phyloP scores from a whole-genome alignment of 1,284 basidiomycete genomes.

The Ustilago shanxiensis region DNA sequence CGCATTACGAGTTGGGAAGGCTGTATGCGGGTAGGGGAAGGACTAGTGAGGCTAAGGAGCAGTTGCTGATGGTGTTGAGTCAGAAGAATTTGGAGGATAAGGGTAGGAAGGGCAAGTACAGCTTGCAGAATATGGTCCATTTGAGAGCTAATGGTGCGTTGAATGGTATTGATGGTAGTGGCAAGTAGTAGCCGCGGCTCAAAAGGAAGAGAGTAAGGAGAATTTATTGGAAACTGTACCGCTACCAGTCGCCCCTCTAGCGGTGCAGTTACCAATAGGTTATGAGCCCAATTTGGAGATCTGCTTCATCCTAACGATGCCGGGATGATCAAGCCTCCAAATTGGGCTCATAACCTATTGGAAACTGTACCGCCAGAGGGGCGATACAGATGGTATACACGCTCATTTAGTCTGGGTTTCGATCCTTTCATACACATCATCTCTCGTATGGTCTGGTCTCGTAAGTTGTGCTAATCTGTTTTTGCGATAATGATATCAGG shows the following conservation, averaged over 20 bases:
- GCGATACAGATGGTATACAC: neutral
- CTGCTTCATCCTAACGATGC: no score
- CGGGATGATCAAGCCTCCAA: no score
- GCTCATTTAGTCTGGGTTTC: neutral
- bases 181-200: no score
- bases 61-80: conserved; percentile 61
- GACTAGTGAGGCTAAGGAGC: conserved; percentile 49
- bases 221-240: no score
- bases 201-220: no score
- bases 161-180: conserved; percentile 45
- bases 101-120: conserved; percentile 67
- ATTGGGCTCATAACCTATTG: no score
- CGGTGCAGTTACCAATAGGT: no score
- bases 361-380: no score
- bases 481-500: neutral
- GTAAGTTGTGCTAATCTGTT: conserved; percentile 11
- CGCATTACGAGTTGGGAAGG: conserved; percentile 68
- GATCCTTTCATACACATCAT: neutral
- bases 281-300: no score
- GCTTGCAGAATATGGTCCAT: conserved; percentile 69
- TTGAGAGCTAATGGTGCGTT: conserved; percentile 65
- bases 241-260: no score
- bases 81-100: conserved; percentile 65
- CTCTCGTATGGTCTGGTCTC: neutral
- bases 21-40: conserved; percentile 55